These are phyloP conservation scores for Martiniozyma abietophila DNA, from an alignment of 805 yeast species.

Conservation along the genomic window DNA sequence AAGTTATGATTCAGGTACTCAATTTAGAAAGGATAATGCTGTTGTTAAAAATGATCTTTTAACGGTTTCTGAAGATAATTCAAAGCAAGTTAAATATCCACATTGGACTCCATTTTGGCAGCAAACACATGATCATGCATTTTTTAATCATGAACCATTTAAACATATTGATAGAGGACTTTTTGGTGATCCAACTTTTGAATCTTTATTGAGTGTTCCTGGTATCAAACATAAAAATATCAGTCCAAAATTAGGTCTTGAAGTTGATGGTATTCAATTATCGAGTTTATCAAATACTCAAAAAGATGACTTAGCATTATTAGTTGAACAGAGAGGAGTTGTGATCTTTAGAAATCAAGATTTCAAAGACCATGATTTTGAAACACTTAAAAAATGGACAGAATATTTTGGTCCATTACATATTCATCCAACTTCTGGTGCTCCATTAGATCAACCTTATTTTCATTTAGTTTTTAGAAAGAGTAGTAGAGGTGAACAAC, in stretches of 20 bases:
- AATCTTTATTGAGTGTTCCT: slow-evolving; percentile 33
- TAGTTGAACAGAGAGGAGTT: slow-evolving; percentile 63
- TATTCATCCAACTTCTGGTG: slow-evolving; percentile 67
- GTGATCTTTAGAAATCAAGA: slow-evolving; percentile 61
- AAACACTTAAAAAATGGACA: slow-evolving; percentile 42
- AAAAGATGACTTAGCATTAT: slow-evolving; percentile 60
- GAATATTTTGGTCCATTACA: slow-evolving; percentile 62
- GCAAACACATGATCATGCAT: slow-evolving; percentile 8
- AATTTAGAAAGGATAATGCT: too few species aligned
- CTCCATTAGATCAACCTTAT: slow-evolving; percentile 49
- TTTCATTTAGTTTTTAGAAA: slow-evolving; percentile 54
- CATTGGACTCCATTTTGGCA: slow-evolving; percentile 17
- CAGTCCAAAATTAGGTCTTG: slow-evolving; percentile 66
- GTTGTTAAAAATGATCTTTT: slow-evolving; percentile 8
- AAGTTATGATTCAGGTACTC: too few species aligned
- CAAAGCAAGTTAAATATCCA: slow-evolving; percentile 6
- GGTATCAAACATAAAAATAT: slow-evolving; percentile 30
- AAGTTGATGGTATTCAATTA: slow-evolving; percentile 50
- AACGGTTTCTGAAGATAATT: slow-evolving; percentile 11
- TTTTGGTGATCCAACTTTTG: slow-evolving; percentile 47
- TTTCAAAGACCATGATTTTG: slow-evolving; percentile 45
- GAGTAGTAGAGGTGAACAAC: slow-evolving; percentile 31
- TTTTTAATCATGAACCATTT: slow-evolving; percentile 39
- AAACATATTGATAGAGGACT: slow-evolving; percentile 55
- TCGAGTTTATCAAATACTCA: slow-evolving; percentile 42